A percentile compares a stretch with the other conserved stretches of the same genome.
These are phyloP conservation scores for Cryptosporidium parvum DNA, from an alignment of 169 alveolate species.

Conservation along the genomic window DNA sequence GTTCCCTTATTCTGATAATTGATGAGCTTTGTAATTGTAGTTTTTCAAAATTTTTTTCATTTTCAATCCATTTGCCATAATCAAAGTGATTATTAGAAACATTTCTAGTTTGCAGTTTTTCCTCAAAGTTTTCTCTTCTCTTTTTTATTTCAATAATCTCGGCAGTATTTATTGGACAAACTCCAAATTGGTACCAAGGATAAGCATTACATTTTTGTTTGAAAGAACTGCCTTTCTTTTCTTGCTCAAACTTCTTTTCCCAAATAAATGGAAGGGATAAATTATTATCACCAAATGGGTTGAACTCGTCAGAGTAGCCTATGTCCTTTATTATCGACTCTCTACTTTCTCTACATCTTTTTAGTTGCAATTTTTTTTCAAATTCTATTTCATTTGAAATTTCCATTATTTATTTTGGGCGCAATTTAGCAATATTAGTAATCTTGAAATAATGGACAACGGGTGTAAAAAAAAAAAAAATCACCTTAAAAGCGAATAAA, in stretches of 20 bases:
- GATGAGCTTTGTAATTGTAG: slow-evolving; percentile 45
- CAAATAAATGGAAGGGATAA: slow-evolving; percentile 67
- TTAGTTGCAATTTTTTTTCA: slow-evolving; percentile 27
- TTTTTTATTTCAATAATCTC: slow-evolving; percentile 33
- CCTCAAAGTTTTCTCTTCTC: slow-evolving; percentile 50
- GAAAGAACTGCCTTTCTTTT: neutral
- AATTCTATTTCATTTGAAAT: slow-evolving; percentile 18
- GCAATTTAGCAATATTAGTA: neutral
- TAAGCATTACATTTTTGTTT: slow-evolving; percentile 26
- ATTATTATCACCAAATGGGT: slow-evolving; percentile 62
- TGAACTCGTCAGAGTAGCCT: slow-evolving; percentile 62
- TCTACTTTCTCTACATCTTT: slow-evolving; percentile 48
- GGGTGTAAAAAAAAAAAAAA: neutral
- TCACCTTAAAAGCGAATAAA: neutral
- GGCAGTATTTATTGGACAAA: slow-evolving; percentile 42
- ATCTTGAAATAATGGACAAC: neutral
- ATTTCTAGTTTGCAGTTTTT: neutral
- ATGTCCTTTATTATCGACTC: neutral
- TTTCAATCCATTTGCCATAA: slow-evolving; percentile 52
- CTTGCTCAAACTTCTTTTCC: slow-evolving; percentile 53
- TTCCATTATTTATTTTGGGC: slow-evolving; percentile 2
- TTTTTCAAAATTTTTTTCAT: slow-evolving; percentile 51
- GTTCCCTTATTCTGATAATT: slow-evolving; percentile 54
- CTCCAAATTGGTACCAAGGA: slow-evolving; percentile 64
- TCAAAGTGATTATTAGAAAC: neutral